Evolutionary conservation across 768 basidiomycete genomes (phyloP).

Genomic region (Boletus rex-veris): DNA sequence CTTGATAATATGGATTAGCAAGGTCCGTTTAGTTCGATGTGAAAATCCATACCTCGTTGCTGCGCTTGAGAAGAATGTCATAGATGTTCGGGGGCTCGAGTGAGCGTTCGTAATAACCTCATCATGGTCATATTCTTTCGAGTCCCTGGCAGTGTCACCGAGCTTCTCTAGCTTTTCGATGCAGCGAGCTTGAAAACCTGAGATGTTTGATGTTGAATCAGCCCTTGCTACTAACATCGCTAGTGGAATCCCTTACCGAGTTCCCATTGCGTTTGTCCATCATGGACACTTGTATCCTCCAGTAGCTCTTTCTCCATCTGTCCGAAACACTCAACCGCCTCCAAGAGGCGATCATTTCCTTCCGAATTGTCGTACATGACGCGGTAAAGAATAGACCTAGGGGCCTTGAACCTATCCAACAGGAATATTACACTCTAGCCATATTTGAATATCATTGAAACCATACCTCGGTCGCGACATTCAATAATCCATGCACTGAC

Average conservation of each 20-base stretch:
- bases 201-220: neutral
- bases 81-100: neutral
- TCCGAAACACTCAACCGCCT: neutral
- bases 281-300: neutral
- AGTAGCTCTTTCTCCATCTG: neutral
- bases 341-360: neutral
- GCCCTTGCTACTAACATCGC: neutral
- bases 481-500: neutral
- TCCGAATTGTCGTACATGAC: neutral
- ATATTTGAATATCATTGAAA: neutral
- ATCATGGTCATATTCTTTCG: neutral
- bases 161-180: neutral
- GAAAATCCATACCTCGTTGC: neutral
- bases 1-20: neutral
- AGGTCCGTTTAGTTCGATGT: neutral
- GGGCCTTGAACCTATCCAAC: neutral
- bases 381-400: neutral
- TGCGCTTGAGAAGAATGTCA: slow-evolving; percentile 2
- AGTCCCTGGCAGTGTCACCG: neutral
- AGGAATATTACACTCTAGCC: no score
- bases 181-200: slow-evolving; percentile 2
- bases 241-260: neutral
- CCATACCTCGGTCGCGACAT: neutral
- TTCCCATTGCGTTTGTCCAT: neutral
- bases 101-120: neutral